Conservation (phyloP, 257 asterid genomes). For the Plantago major region DNA sequence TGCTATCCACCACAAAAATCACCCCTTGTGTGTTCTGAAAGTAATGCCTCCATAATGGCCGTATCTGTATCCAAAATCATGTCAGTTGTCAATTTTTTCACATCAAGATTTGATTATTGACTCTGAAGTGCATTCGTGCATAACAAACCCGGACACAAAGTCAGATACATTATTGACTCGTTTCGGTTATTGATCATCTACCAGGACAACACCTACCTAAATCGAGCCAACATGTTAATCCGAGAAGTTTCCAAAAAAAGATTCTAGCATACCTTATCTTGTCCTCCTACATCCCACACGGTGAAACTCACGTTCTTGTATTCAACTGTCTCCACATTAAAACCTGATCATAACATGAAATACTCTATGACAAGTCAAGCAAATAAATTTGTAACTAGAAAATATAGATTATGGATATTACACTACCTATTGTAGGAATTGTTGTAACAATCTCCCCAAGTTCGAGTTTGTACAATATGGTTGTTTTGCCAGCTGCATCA, state of each 20-base stretch:
- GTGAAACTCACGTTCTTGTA: slow-evolving; percentile 44
- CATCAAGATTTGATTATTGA: too few species aligned
- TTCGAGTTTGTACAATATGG: slow-evolving; percentile 42
- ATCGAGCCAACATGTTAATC: too few species aligned
- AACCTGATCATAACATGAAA: slow-evolving; percentile 23
- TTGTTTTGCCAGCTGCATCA: slow-evolving; percentile 48
- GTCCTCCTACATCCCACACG: slow-evolving; percentile 56
- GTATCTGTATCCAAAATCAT: slow-evolving; percentile 23
- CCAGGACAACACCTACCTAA: too few species aligned
- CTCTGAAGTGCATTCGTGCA: too few species aligned
- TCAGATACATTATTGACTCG: too few species aligned
- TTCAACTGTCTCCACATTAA: slow-evolving; percentile 51
- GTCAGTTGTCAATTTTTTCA: too few species aligned
- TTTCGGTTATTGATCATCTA: too few species aligned
- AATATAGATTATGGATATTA: background rate
- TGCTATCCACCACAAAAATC: slow-evolving; percentile 48
- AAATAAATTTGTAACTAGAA: background rate
- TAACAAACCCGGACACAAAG: too few species aligned
- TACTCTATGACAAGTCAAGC: background rate
- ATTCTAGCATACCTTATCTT: slow-evolving; percentile 36
- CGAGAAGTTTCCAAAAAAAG: background rate
- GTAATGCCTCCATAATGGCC: slow-evolving; percentile 47
- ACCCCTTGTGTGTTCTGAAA: slow-evolving; percentile 46
- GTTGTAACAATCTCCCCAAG: slow-evolving; percentile 48
- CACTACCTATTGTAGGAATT: slow-evolving; percentile 47